phyloP scores from a whole-genome alignment of 2,329 filamentous ascomycete genomes.

The Rhytidhysteron rufulum region DNA sequence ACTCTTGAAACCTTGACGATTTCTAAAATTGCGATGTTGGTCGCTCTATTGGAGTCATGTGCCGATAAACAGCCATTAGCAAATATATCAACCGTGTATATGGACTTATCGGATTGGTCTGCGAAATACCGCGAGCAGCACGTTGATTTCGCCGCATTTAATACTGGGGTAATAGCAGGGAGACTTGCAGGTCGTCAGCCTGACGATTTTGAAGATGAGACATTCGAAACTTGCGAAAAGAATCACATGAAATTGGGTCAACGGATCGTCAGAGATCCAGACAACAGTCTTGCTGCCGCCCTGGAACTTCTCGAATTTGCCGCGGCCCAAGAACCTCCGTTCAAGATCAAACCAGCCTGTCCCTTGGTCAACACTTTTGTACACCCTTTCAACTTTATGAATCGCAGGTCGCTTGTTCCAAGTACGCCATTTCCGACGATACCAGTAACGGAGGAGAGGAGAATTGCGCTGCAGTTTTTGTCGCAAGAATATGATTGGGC shows the following conservation, averaged over 20 bases:
- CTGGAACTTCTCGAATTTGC: slow-evolving; percentile 24
- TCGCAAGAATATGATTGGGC: slow-evolving; percentile 29
- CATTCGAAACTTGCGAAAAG: slow-evolving; percentile 26
- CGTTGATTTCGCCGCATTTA: not conserved
- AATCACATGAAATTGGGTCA: slow-evolving; percentile 32
- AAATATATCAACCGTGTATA: slow-evolving; percentile 27
- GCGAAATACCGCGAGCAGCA: slow-evolving; percentile 27
- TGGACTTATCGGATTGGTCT: slow-evolving; percentile 32
- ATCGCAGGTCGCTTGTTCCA: too few species aligned
- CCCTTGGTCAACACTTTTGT: slow-evolving; percentile 25
- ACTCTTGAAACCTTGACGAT: slow-evolving; percentile 29
- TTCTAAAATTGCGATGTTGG: slow-evolving; percentile 32
- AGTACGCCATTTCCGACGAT: too few species aligned
- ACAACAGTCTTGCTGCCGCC: slow-evolving; percentile 28
- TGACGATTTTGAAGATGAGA: slow-evolving; percentile 32
- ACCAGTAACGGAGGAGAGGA: slow-evolving; percentile 26
- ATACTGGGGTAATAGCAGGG: slow-evolving; percentile 27
- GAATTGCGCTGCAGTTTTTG: slow-evolving; percentile 30
- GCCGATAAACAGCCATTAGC: slow-evolving; percentile 24
- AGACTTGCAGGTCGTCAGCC: slow-evolving; percentile 32
- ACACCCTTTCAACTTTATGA: slow-evolving; percentile 33
- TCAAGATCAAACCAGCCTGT: slow-evolving; percentile 27
- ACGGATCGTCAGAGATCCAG: slow-evolving; percentile 29
- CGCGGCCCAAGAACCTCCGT: slow-evolving; percentile 27
- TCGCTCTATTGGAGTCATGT: slow-evolving; percentile 31